phyloP scores from a whole-genome alignment of 495 filamentous ascomycete species.

The Lophiostoma macrostomum region DNA sequence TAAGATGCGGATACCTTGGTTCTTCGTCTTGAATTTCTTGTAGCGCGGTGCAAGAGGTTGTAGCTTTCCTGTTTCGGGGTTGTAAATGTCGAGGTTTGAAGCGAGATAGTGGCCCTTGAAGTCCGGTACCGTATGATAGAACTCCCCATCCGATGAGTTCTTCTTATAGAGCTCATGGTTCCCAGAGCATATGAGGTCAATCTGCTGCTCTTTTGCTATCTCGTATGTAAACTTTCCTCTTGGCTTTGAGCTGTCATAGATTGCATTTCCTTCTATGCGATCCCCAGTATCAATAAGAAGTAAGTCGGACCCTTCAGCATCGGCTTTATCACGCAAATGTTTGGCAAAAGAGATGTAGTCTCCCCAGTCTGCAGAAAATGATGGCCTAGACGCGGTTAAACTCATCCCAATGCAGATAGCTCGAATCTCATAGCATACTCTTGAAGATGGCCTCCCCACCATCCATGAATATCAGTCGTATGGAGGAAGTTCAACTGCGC shows the following conservation, averaged over 20 bases:
- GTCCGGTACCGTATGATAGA: slow-evolving; percentile 44
- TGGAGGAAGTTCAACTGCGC: slow-evolving; percentile 92
- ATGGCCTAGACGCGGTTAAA: slow-evolving; percentile 8
- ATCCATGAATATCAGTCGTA: slow-evolving; percentile 93
- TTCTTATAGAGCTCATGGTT: slow-evolving; percentile 94
- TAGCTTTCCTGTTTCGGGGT: slow-evolving; percentile 62
- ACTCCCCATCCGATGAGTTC: slow-evolving; percentile 72
- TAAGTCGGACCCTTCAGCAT: slow-evolving; percentile 74
- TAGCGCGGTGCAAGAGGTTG: slow-evolving; percentile 78
- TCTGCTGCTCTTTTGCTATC: slow-evolving; percentile 74
- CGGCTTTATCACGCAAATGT: slow-evolving; percentile 74
- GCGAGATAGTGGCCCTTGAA: slow-evolving; percentile 67
- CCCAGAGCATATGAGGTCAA: slow-evolving; percentile 84
- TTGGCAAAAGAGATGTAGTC: slow-evolving; percentile 93
- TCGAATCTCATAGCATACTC: slow-evolving; percentile 55
- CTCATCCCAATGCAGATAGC: not conserved
- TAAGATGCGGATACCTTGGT: slow-evolving; percentile 75
- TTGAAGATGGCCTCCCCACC: slow-evolving; percentile 89
- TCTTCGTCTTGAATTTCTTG: slow-evolving; percentile 84
- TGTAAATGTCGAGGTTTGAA: slow-evolving; percentile 88
- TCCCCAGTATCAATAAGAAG: slow-evolving; percentile 93
- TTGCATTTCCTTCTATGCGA: slow-evolving; percentile 88
- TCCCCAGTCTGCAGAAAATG: slow-evolving; percentile 91
- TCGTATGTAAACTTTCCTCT: slow-evolving; percentile 84
- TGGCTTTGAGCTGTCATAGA: slow-evolving; percentile 88